These are phyloP conservation scores for Raddia distichophylla DNA, from an alignment of 176 grass and related monocot species.

Conservation along the genomic window DNA sequence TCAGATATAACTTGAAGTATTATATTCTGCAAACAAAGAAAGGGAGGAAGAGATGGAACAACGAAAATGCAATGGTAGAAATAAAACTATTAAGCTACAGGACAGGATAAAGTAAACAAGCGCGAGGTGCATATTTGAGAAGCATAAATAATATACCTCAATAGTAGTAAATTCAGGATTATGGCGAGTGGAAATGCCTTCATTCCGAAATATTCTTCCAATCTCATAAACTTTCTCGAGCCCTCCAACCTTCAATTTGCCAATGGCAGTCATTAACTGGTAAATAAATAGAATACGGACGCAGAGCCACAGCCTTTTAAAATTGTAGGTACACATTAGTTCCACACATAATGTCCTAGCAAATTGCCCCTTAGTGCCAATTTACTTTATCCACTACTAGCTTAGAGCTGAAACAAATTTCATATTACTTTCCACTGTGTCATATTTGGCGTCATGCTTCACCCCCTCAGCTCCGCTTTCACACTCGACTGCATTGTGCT, in stretches of 20 bases:
- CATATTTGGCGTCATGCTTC: no score
- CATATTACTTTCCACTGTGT: no score
- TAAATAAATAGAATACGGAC: conserved; percentile 18
- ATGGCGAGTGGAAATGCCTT: conserved; percentile 97
- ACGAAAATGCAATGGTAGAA: conserved; percentile 11
- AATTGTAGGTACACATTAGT: conserved; percentile 22
- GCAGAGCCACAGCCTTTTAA: conserved; percentile 1
- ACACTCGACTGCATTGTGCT: no score
- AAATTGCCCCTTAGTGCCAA: not conserved
- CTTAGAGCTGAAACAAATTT: no score
- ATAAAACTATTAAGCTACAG: conserved; percentile 39
- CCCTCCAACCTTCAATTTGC: conserved; percentile 84
- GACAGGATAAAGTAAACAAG: not conserved
- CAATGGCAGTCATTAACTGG: conserved; percentile 5
- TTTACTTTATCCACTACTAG: conserved; percentile 6
- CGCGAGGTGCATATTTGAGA: conserved; percentile 5
- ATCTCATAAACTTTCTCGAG: conserved; percentile 98
- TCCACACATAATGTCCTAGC: not conserved
- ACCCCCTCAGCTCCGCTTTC: no score
- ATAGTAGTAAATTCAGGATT: conserved; percentile 99
- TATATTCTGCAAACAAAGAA: conserved; percentile 33
- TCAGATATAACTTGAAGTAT: conserved; percentile 34
- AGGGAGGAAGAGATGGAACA: conserved; percentile 10
- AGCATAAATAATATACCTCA: conserved; percentile 54
- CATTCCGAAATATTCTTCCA: conserved; percentile 98